Base-by-base conservation (phyloP, 139 green algal genomes). In the Chlorella sp. region DNA sequence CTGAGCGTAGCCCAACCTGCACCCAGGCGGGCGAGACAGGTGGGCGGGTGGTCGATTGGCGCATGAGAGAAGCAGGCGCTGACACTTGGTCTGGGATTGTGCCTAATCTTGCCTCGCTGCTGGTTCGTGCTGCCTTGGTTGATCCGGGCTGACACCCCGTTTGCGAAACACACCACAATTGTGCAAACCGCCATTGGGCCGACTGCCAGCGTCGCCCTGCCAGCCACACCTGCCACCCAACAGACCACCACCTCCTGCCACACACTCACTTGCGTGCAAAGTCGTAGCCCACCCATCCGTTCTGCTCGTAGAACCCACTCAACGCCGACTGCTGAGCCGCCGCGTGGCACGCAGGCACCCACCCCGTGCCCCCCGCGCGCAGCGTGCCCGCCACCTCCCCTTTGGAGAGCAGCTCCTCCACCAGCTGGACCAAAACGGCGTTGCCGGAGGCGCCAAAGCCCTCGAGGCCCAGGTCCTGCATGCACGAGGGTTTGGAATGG, bases 241-340 rank as follows among this genome's bases (percentile, higher is more conserved):
- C n/a, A n/a, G n/a, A n/a, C n/a, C n/a, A n/a, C n/a, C 42, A 55
- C 42, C 42, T 17, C 42, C 42, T 55, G 10, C 42, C 42, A 55
- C 42, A 55, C 42, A 55, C 42, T 17, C 42, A 55, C 42, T 55
- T 55, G 42, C 42, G 42, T 64, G 55, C 55, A 10, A 64, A 10
- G 35, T 91, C 86, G 71, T 94, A 94, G 10, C 70, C 82, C 5
- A 96, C 75, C 83, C 82, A 96, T 32, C 88, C 84, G 68, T 97
- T 96, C 71, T 96, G 88, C 49, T 82, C 62, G 70, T 90, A 98
- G 77, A 96, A 97, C 10, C 49, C 50, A 3, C 63, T 50, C 20
- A 96, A 79, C 31, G 85, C 82, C 2, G 82, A 75, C 76, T 81
- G 75, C 86, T 97, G 92, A 3, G 86, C 75, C 23, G 71, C 67